Conservation (phyloP, 139 green algal species). For the Eudorina sp. region DNA sequence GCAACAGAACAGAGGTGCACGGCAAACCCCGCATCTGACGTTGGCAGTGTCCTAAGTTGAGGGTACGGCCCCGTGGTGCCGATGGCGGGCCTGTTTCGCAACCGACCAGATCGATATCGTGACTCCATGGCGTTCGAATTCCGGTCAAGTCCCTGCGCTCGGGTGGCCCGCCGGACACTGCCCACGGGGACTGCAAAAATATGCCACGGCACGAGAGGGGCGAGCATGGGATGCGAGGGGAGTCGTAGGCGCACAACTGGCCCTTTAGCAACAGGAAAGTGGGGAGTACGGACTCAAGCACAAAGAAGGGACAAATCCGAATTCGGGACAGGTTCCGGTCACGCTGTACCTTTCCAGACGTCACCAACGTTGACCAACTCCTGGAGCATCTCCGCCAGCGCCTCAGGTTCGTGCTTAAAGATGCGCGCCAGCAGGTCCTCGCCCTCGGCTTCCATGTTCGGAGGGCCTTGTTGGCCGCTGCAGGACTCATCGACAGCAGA, state of each 20-base stretch:
- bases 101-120: too few species aligned
- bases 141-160: too few species aligned
- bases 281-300: too few species aligned
- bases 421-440: constrained; percentile 2
- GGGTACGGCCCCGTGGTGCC: neutral
- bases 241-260: too few species aligned
- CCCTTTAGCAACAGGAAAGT: too few species aligned
- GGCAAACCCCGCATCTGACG: too few species aligned
- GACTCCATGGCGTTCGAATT: too few species aligned
- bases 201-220: neutral
- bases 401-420: constrained; percentile 17
- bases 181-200: neutral
- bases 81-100: too few species aligned
- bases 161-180: too few species aligned
- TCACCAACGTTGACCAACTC: neutral
- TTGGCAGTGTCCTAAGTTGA: neutral
- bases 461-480: too few species aligned
- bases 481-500: neutral
- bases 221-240: neutral
- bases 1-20: too few species aligned
- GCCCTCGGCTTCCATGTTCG: neutral
- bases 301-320: neutral
- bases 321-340: neutral
- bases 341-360: constrained; percentile 25
- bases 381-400: neutral